Evolutionary conservation across 139 green algal genomes (phyloP).

Genomic region (Microglena sp.): DNA sequence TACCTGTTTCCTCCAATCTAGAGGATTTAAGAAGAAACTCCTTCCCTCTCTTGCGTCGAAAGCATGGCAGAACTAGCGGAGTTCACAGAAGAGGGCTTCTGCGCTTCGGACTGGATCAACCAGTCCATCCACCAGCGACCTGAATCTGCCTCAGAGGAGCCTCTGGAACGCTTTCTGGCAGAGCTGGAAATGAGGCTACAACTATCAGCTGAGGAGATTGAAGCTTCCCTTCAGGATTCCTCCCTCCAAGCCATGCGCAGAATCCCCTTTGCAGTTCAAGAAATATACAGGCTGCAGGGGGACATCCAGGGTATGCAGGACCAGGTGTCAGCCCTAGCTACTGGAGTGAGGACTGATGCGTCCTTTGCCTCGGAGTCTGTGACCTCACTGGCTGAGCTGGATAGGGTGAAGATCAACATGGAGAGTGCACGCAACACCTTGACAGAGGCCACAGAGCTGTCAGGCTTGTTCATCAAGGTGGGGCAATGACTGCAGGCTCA

Average conservation of each 20-base stretch:
- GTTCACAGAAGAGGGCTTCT: conserved; percentile 48
- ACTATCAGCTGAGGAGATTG: conserved; percentile 71
- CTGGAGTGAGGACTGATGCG: conserved; percentile 18
- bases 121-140: conserved; percentile 13
- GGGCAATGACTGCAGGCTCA: background rate
- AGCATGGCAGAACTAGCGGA: conserved; percentile 26
- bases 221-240: conserved; percentile 45
- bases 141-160: conserved; percentile 20
- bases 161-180: conserved; percentile 57
- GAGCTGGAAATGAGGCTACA: conserved; percentile 79
- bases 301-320: conserved; percentile 31
- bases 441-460: conserved; percentile 78
- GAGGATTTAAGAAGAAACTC: too few species aligned
- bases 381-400: conserved; percentile 29
- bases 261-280: conserved; percentile 74
- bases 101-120: conserved; percentile 58
- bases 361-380: conserved; percentile 11
- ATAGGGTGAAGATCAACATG: conserved; percentile 70
- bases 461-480: conserved; percentile 64
- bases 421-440: conserved; percentile 73
- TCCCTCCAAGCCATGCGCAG: conserved; percentile 52
- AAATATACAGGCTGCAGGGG: conserved; percentile 53
- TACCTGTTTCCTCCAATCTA: too few species aligned
- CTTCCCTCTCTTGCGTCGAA: too few species aligned
- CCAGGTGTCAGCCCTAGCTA: conserved; percentile 17